A percentile compares a stretch with the other conserved stretches of the same genome.
phyloP scores from a whole-genome alignment of 75 land plant species.

The Sequoia sempervirens region DNA sequence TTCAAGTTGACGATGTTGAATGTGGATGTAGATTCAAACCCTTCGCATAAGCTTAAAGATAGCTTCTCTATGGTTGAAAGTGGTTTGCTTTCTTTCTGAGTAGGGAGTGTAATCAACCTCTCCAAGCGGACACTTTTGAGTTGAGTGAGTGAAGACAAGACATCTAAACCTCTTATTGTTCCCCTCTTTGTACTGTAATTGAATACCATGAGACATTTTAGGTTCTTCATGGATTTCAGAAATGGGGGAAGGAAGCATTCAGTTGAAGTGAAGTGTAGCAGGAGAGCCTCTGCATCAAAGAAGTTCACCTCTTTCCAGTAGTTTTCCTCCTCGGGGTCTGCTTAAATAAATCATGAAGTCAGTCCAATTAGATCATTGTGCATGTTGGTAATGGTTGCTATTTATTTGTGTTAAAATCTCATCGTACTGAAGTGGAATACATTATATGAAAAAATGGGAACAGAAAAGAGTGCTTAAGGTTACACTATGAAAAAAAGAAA shows the following conservation, averaged over 20 bases:
- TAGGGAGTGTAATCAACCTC: constrained; percentile 21
- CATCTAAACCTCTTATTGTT: constrained; percentile 20
- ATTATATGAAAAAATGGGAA: not conserved
- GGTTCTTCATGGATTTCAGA: constrained; percentile 35
- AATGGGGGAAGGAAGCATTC: constrained; percentile 45
- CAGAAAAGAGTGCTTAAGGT: too few relatives aligned
- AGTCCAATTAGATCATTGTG: not conserved
- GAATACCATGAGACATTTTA: constrained; percentile 35
- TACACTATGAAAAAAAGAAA: too few relatives aligned
- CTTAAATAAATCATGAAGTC: not conserved
- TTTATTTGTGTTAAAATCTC: too few relatives aligned
- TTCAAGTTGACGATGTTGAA: too few relatives aligned
- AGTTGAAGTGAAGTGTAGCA: constrained; percentile 33
- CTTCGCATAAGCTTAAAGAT: too few relatives aligned
- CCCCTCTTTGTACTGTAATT: constrained; percentile 24
- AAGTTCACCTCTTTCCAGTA: constrained; percentile 45
- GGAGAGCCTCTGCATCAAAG: constrained; percentile 49
- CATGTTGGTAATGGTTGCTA: not conserved
- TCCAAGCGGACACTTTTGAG: constrained; percentile 55
- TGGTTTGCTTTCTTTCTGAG: too few relatives aligned
- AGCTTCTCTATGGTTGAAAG: too few relatives aligned
- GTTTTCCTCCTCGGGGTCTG: constrained; percentile 45
- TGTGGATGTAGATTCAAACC: too few relatives aligned
- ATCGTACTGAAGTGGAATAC: not conserved
- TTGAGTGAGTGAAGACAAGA: constrained; percentile 23